Conservation (phyloP, 768 basidiomycete species). For the Hemileccinum impolitum region DNA sequence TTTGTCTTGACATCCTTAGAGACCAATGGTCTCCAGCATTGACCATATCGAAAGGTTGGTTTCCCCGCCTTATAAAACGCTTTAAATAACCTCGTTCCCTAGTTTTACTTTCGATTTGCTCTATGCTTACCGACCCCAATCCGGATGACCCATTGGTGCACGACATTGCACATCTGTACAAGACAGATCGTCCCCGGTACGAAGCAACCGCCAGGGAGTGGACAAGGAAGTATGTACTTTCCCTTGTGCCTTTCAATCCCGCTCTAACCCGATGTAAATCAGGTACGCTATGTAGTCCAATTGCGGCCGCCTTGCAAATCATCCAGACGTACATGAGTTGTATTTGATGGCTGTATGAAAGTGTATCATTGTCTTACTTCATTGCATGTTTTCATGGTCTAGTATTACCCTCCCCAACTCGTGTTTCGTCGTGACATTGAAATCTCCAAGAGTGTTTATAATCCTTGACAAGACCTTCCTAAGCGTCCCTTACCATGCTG, state of each 20-base stretch:
- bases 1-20: slow-evolving; percentile 96
- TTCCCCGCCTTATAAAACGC: not conserved
- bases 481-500: not conserved
- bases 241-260: not conserved
- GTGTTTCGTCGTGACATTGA: slow-evolving; percentile 18
- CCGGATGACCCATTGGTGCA: slow-evolving; percentile 99
- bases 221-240: slow-evolving; percentile 87
- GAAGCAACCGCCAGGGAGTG: slow-evolving; percentile 98
- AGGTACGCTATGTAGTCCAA: slow-evolving; percentile 55
- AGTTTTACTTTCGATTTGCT: slow-evolving; percentile 98
- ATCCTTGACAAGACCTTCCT: not conserved
- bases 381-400: slow-evolving; percentile 31
- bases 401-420: slow-evolving; percentile 28
- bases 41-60: slow-evolving; percentile 95
- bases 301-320: slow-evolving; percentile 22
- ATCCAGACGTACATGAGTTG: slow-evolving; percentile 25
- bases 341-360: slow-evolving; percentile 29
- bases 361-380: slow-evolving; percentile 34
- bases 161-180: slow-evolving; percentile 98
- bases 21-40: slow-evolving; percentile 99
- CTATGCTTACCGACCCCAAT: slow-evolving; percentile 99
- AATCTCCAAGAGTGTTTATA: slow-evolving; percentile 17
- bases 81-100: not conserved
- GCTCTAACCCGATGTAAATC: not conserved
- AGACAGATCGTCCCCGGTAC: slow-evolving; percentile 96